Evolutionary conservation across 306 rosid species (phyloP).

Genomic region (Corylus heterophylla): DNA sequence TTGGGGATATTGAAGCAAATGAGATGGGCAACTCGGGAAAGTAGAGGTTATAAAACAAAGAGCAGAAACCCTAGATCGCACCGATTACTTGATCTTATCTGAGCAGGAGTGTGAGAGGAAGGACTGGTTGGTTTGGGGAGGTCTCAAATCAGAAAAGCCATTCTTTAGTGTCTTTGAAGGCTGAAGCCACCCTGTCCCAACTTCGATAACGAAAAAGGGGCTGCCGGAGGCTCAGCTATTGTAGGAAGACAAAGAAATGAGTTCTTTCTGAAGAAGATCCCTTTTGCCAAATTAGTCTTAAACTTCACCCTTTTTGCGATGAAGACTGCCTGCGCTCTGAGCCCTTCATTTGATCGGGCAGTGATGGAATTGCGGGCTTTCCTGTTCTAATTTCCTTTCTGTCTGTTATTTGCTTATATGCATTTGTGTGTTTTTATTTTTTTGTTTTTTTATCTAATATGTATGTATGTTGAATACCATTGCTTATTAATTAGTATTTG

Average conservation of each 20-base stretch:
- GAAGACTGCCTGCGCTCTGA: conserved; percentile 57
- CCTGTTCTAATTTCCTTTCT: background rate
- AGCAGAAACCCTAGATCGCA: conserved; percentile 2
- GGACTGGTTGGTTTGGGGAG: background rate
- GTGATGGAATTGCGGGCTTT: conserved; percentile 48
- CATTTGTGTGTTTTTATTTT: background rate
- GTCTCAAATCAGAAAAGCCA: background rate
- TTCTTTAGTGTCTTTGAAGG: background rate
- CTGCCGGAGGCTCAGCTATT: conserved; percentile 32
- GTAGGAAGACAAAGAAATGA: background rate
- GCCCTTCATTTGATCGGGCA: conserved; percentile 30
- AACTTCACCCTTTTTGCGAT: conserved; percentile 26
- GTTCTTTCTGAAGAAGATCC: background rate
- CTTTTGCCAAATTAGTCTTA: background rate
- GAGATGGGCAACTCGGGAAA: background rate
- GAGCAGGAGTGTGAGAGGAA: conserved; percentile 20
- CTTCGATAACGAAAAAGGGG: background rate
- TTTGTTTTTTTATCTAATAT: background rate
- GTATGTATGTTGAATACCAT: background rate
- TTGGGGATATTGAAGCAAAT: background rate
- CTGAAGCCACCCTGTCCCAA: conserved; percentile 23
- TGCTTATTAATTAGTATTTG: background rate
- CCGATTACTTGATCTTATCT: conserved; percentile 40
- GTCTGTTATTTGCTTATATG: background rate
- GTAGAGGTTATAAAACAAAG: background rate